These are phyloP conservation scores for Yarrowia osloensis DNA, from an alignment of 805 yeast genomes.

Conservation along the genomic window DNA sequence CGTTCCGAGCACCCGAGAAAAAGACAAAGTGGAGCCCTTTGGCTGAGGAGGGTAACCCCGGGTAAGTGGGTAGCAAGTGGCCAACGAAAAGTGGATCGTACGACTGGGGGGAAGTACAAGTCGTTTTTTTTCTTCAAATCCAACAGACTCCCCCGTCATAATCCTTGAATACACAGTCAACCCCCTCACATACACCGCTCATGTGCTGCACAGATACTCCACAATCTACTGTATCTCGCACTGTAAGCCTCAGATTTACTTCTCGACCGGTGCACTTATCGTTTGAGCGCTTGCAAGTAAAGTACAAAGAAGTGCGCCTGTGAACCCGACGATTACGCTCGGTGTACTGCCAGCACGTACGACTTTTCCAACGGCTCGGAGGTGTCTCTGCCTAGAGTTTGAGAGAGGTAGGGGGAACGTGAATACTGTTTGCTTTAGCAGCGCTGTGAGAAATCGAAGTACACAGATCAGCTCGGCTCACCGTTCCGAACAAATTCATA, in stretches of 20 bases:
- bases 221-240: neutral
- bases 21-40: conserved; percentile 15
- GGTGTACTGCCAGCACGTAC: conserved; percentile 22
- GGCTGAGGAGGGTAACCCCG: neutral
- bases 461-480: neutral
- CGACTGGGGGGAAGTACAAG: no score
- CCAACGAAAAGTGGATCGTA: neutral
- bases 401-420: neutral
- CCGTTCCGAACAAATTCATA: no score
- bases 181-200: neutral
- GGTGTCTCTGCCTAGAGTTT: neutral
- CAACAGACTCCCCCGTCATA: no score
- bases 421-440: neutral
- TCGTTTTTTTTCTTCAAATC: no score
- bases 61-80: no score
- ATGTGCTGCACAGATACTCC: conserved; percentile 1
- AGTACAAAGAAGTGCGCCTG: conserved; percentile 26
- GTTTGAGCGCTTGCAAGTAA: neutral
- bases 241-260: conserved; percentile 17
- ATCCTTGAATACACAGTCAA: no score
- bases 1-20: conserved; percentile 30
- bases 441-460: neutral
- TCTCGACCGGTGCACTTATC: neutral
- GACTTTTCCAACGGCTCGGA: conserved; percentile 27
- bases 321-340: neutral